phyloP scores from a whole-genome alignment of 1,284 basidiomycete genomes.

The Apiotrichum veenhuisii region DNA sequence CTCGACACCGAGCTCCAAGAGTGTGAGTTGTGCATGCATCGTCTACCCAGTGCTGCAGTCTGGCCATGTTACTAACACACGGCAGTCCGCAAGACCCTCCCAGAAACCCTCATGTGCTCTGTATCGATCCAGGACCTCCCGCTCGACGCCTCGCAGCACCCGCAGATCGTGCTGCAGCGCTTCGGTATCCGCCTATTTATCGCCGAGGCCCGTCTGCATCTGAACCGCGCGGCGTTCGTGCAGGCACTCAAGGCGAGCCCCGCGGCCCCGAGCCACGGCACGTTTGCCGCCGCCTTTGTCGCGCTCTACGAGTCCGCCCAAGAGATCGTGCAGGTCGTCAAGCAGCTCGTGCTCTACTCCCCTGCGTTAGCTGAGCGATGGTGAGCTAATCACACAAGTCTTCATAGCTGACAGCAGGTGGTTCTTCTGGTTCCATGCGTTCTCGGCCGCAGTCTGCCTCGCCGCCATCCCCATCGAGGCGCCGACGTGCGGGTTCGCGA shows the following conservation, averaged over 20 bases:
- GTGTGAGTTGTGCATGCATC: too few species aligned
- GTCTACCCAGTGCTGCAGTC: too few species aligned
- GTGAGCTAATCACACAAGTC: constrained; percentile 1
- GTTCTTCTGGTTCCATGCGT: constrained; percentile 48
- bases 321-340: constrained; percentile 45
- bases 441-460: constrained; percentile 43
- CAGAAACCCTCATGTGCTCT: constrained; percentile 33
- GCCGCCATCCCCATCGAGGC: constrained; percentile 45
- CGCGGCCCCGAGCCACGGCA: constrained; percentile 29
- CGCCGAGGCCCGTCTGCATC: constrained; percentile 40
- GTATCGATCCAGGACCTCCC: constrained; percentile 37
- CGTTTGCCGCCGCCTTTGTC: constrained; percentile 34
- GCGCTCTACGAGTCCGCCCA: constrained; percentile 42
- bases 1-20: constrained; percentile 41
- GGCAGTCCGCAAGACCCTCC: constrained; percentile 35
- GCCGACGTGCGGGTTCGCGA: constrained; percentile 45
- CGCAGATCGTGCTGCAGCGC: constrained; percentile 43
- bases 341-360: constrained; percentile 43
- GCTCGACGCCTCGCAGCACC: constrained; percentile 33
- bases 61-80: neutral
- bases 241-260: constrained; percentile 36
- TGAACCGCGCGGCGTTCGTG: constrained; percentile 42
- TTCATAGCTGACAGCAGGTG: constrained; percentile 6
- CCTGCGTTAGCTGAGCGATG: constrained; percentile 40
- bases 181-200: constrained; percentile 42